Evolutionary conservation across 1,284 basidiomycete genomes (phyloP).

Genomic region (Melampsora occidentalis): DNA sequence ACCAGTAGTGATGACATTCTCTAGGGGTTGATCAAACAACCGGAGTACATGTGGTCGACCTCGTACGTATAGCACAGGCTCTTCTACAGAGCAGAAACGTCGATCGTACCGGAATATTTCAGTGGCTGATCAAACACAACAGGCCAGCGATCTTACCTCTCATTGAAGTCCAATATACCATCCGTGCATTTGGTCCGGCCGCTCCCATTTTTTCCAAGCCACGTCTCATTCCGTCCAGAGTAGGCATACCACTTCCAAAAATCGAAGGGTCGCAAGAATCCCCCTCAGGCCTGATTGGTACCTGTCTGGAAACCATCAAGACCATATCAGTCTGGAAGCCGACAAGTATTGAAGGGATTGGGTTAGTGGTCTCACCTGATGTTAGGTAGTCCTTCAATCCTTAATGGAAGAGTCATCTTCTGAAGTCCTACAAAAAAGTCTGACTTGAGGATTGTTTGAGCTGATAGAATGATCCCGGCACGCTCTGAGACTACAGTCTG

Average conservation of each 20-base stretch:
- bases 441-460: conserved; percentile 91
- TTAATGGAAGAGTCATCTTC: conserved; percentile 74
- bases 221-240: conserved; percentile 65
- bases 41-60: conserved; percentile 90
- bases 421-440: conserved; percentile 60
- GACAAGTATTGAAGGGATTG: neutral
- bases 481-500: conserved; percentile 68
- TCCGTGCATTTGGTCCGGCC: conserved; percentile 67
- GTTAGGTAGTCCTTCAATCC: conserved; percentile 44
- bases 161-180: conserved; percentile 83
- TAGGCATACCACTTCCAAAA: conserved; percentile 34
- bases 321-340: neutral
- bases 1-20: conserved; percentile 86
- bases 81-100: conserved; percentile 13
- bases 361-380: conserved; percentile 24
- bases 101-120: conserved; percentile 44
- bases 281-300: conserved; percentile 30
- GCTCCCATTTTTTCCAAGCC: conserved; percentile 79
- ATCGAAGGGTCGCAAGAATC: conserved; percentile 35
- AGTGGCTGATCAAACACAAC: neutral
- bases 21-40: conserved; percentile 79
- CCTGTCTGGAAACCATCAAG: conserved; percentile 26
- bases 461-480: conserved; percentile 80
- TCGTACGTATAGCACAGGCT: conserved; percentile 55
- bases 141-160: conserved; percentile 58